A percentile compares a stretch with the other conserved stretches of the same genome.
Conservation (phyloP, 2,329 filamentous ascomycete genomes). For the Hymenoscyphus occultus region DNA sequence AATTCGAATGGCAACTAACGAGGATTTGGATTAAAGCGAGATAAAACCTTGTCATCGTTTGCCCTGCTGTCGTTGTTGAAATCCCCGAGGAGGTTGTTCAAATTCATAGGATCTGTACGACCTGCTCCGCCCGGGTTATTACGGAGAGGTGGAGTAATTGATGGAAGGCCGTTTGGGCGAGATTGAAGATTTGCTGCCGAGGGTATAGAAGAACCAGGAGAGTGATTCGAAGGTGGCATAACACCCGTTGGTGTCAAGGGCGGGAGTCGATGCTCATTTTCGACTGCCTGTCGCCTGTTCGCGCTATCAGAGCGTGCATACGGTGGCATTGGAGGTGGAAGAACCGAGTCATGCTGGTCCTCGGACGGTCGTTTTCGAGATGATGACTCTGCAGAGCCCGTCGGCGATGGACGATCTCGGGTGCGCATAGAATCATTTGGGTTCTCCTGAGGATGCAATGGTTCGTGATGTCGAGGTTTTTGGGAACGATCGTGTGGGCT, state of each 20-base stretch:
- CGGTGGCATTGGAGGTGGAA: conserved; percentile 38
- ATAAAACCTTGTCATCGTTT: background rate
- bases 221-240: conserved; percentile 31
- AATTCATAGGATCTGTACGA: conserved; percentile 35
- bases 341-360: conserved; percentile 36
- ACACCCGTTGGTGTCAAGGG: conserved; percentile 33
- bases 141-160: conserved; percentile 33
- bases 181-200: conserved; percentile 33
- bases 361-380: conserved; percentile 34
- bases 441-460: background rate
- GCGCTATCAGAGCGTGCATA: conserved; percentile 30
- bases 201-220: conserved; percentile 34
- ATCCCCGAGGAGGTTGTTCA: conserved; percentile 35
- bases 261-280: conserved; percentile 36
- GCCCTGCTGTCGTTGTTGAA: background rate
- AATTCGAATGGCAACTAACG: background rate
- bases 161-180: conserved; percentile 26
- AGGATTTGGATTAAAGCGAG: background rate
- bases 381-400: conserved; percentile 14
- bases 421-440: background rate
- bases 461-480: background rate
- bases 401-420: background rate
- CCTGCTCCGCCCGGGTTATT: conserved; percentile 30
- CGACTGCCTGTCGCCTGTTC: conserved; percentile 30
- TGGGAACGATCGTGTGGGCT: conserved; percentile 7